Evolutionary conservation across 2,329 filamentous ascomycete species (phyloP), one percentile per base, ranked within the genome.

Genomic region (Pseudocercospora fuligena): DNA sequence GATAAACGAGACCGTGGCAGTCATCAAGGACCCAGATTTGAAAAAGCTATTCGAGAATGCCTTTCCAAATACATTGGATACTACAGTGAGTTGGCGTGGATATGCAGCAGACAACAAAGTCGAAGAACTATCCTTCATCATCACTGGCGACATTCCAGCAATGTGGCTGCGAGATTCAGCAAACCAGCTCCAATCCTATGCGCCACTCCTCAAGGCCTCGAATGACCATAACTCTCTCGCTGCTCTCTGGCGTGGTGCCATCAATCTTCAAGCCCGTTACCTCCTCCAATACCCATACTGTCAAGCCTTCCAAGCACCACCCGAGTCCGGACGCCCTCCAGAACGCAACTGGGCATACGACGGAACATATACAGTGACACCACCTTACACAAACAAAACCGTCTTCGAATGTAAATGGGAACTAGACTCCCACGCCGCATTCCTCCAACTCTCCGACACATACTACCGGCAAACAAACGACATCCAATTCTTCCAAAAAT

Each of bases 101-200:
- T 88, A 90, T 68, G 90, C 84, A 2, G 71, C 36, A 14, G 57
- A 62, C 53, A 62, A 68, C 43, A 97, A 93, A 93, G 84, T 90
- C 71, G 94, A 94, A 0, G 85, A 92, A 0, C 94, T 98, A 75
- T 94, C 91, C 8, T 98, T 98, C 78, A 90, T 98, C 70, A 96
- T 96, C 59, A 97, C 93, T 0, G 93, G 92, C 29, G 69, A 70
- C 29, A 87, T 87, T 71, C 81, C 83, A 63, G 83, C 83, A 5
- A 84, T 84, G 82, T 84, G 83, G 83, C 72, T 85, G 40, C 77
- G 83, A n/a, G 83, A 84, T 69, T 83, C 81, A 12, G 87, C 88
- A 16, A 90, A 90, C 71, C 89, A 92, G 76, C 84, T 92, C 76
- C 89, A 91, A 72, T 89, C 88, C 36, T 89, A 91, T 72, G 83